A percentile compares a stretch with the other conserved stretches of the same genome.
phyloP scores from a whole-genome alignment of 257 asterid genomes.

The Mitragyna speciosa region DNA sequence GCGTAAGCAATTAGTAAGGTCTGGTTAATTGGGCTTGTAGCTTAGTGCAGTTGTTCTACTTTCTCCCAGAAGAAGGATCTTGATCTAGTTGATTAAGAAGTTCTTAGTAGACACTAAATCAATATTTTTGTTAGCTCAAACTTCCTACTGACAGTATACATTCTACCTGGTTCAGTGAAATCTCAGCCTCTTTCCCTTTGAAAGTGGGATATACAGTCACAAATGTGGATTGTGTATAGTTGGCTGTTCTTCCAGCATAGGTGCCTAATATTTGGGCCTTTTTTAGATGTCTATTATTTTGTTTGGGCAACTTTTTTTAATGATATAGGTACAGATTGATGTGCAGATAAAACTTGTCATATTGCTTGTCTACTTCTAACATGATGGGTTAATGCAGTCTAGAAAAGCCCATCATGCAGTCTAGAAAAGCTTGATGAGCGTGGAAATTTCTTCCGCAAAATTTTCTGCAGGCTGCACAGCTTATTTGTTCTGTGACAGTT shows the following conservation, averaged over 20 bases:
- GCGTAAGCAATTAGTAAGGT: constrained; percentile 30
- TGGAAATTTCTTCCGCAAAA: background rate
- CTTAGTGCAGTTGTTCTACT: background rate
- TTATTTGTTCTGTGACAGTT: background rate
- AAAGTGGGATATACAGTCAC: background rate
- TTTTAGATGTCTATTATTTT: background rate
- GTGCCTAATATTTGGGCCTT: background rate
- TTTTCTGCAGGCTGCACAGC: background rate
- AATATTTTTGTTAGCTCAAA: background rate
- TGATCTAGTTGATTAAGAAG: background rate
- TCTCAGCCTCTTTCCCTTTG: background rate
- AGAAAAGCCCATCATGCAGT: too few species aligned
- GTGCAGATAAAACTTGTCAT: background rate
- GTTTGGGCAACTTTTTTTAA: background rate
- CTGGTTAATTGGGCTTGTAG: background rate
- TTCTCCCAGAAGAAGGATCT: background rate
- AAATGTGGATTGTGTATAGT: background rate
- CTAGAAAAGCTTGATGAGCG: background rate
- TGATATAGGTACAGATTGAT: background rate
- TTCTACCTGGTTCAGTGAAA: background rate
- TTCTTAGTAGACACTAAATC: too few species aligned
- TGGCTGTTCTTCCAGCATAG: background rate
- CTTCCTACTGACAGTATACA: background rate
- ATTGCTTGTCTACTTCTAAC: background rate
- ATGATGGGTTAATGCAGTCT: background rate